Evolutionary conservation across 169 alveolate genomes (phyloP).

Genomic region (Plasmodium malariae): DNA sequence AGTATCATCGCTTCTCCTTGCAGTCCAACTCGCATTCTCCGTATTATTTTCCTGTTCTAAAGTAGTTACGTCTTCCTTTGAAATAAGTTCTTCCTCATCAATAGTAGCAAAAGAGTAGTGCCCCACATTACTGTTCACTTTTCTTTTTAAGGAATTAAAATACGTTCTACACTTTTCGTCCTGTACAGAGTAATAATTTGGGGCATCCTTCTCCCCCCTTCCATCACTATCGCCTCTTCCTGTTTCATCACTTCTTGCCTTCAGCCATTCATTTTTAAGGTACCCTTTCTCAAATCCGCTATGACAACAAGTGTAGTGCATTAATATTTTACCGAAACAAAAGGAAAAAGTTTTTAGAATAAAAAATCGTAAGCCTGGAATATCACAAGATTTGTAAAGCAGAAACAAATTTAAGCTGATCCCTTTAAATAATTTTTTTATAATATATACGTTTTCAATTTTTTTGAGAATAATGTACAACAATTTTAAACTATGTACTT

Average conservation of each 20-base stretch:
- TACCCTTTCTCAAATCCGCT: background rate
- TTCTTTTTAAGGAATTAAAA: background rate
- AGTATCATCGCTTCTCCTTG: background rate
- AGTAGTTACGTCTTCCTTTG: background rate
- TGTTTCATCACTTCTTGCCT: background rate
- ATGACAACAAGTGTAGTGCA: background rate
- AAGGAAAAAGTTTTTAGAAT: slow-evolving; percentile 33
- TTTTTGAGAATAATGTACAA: slow-evolving; percentile 19
- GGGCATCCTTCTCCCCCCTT: background rate
- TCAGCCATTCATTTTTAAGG: background rate
- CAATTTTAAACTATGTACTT: slow-evolving; percentile 32
- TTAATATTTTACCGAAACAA: slow-evolving; percentile 14
- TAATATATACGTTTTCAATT: slow-evolving; percentile 9
- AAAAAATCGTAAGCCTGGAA: background rate
- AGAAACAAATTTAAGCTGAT: slow-evolving; percentile 29
- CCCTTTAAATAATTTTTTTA: slow-evolving; percentile 29
- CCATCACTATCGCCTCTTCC: background rate
- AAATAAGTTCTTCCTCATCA: background rate
- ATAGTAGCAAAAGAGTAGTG: background rate
- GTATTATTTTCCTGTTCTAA: no score
- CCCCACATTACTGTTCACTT: background rate
- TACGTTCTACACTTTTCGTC: background rate
- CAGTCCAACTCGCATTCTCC: background rate
- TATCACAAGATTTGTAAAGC: slow-evolving; percentile 27
- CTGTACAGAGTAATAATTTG: background rate